Evolutionary conservation across 495 filamentous ascomycete genomes (phyloP), one percentile per base, ranked within the genome.

Genomic region (Viridothelium virens): DNA sequence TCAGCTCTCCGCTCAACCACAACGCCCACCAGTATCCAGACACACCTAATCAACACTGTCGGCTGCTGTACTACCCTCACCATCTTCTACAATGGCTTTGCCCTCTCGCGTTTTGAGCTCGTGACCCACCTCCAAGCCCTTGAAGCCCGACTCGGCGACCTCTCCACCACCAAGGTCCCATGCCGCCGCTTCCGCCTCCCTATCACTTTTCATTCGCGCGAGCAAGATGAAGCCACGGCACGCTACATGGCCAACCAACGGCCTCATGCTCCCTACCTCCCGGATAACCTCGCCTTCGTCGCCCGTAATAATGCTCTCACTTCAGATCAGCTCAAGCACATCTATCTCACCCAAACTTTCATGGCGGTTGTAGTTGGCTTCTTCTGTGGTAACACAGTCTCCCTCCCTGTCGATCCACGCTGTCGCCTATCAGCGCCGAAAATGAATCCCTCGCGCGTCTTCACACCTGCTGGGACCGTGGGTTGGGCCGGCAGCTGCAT

Each of bases 181-280:
- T 79, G 75, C 62, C 78, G 84, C 31, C 72, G 74, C 7, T 84
- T 86, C 72, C 75, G 75, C 33, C 79, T 87, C 0, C 85, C 85
- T 2, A 76, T 87, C 12, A 76, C 78, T 34, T 86, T 86, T 72
- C 74, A 83, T 63, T 77, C 76, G 70, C 74, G 79, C 62, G 78
- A 75, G 33, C 79, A 84, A 61, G 72, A 76, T 0, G 80, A 80
- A 39, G 80, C 81, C 0, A 78, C 82, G 2, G 66, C 79, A 34
- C 79, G 85, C 5, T 87, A 87, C 71, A 84, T 82, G 72, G 79
- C 82, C 48, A 84, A 81, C 1, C 83, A 84, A 63, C 79, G 85
- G 1, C 80, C 83, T 5, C 80, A 84, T 47, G 85, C 84, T 4
- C 75, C 78, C n/a, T 87, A 83, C 61, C 73, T 86, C 2, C 84